phyloP scores from a whole-genome alignment of 495 filamentous ascomycete genomes.

The Parmelia sp. region DNA sequence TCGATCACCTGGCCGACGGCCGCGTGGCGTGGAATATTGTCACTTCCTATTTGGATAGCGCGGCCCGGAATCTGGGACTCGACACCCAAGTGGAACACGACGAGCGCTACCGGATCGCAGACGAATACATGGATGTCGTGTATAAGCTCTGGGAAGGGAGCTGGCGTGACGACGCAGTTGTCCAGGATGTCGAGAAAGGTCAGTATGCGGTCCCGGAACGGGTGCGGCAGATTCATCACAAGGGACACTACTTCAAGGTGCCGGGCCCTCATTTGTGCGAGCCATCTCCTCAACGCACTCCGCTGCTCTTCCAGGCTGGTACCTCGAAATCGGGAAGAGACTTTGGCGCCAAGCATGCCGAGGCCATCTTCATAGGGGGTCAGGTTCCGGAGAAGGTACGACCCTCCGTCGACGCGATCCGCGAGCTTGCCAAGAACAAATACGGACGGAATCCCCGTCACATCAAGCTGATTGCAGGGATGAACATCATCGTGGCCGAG shows the following conservation, averaged over 20 bases:
- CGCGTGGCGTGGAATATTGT: slow-evolving; percentile 56
- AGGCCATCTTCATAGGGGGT: not conserved
- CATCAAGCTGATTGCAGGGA: slow-evolving; percentile 49
- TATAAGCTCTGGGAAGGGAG: not conserved
- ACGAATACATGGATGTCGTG: not conserved
- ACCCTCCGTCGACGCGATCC: slow-evolving; percentile 19
- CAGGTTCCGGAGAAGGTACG: not conserved
- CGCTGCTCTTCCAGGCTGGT: not conserved
- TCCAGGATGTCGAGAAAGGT: not conserved
- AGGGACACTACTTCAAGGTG: not conserved
- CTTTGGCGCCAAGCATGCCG: not conserved
- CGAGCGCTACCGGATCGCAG: not conserved
- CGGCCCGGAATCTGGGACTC: slow-evolving; percentile 47
- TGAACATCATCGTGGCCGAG: slow-evolving; percentile 42
- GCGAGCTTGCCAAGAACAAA: slow-evolving; percentile 47
- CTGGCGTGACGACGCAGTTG: not conserved
- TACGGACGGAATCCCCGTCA: slow-evolving; percentile 42
- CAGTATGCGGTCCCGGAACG: not conserved
- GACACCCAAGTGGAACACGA: not conserved
- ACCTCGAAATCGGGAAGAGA: not conserved
- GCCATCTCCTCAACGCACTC: not conserved
- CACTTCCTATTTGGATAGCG: slow-evolving; percentile 53
- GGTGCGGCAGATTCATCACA: not conserved
- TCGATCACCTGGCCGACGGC: slow-evolving; percentile 54
- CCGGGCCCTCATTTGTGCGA: not conserved